phyloP scores from a whole-genome alignment of 139 green algal species.

The Asterochloris sp. region DNA sequence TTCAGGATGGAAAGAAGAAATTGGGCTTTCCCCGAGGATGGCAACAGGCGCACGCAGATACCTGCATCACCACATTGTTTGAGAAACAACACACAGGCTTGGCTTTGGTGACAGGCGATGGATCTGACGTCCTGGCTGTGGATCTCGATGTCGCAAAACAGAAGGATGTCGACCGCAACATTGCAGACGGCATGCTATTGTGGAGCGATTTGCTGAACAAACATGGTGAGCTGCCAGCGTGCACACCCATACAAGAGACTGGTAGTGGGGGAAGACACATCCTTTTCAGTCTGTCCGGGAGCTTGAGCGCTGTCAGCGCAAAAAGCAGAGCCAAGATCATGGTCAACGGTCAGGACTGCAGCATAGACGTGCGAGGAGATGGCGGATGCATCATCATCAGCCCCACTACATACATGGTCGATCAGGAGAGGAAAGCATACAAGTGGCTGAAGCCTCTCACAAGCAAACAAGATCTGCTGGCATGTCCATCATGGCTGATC shows the following conservation, averaged over 20 bases:
- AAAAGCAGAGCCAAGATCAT: neutral
- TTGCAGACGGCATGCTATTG: neutral
- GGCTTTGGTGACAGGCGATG: too few relatives aligned
- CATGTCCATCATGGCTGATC: neutral
- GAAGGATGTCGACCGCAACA: too few relatives aligned
- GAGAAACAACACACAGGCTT: too few relatives aligned
- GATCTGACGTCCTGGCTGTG: neutral
- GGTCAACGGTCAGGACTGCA: neutral
- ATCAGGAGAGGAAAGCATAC: neutral
- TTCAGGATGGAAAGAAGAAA: too few relatives aligned
- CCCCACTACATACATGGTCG: neutral
- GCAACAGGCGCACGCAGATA: too few relatives aligned
- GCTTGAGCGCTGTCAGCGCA: neutral
- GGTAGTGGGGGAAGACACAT: neutral
- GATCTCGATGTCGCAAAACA: neutral
- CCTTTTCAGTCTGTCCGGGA: neutral
- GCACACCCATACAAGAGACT: neutral
- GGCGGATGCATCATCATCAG: neutral
- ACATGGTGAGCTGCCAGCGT: neutral
- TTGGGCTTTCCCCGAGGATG: too few relatives aligned
- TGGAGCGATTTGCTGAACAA: neutral
- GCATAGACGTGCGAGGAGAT: neutral
- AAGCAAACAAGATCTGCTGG: neutral
- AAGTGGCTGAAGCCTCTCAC: neutral
- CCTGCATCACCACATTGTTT: too few relatives aligned